Conservation (phyloP, 768 basidiomycete genomes). For the Daedalea quercina region DNA sequence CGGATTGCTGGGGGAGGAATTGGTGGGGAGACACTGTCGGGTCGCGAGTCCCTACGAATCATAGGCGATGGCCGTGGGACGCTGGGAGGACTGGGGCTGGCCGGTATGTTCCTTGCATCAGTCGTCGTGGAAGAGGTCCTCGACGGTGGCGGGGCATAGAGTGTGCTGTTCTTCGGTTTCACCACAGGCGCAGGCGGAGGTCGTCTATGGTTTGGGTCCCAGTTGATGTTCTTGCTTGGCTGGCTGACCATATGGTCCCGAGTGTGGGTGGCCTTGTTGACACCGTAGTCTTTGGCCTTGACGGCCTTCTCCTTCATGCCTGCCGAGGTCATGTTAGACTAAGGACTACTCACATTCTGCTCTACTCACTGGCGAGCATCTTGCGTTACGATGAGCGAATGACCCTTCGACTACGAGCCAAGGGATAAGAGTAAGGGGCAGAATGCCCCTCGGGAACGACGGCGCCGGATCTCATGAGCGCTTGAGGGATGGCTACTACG, state of each 20-base stretch:
- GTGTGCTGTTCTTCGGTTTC: conserved; percentile 4
- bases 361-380: too few species aligned
- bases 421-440: too few species aligned
- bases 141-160: background rate
- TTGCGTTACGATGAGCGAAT: too few species aligned
- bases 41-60: conserved; percentile 8
- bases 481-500: too few species aligned
- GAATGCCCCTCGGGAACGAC: too few species aligned
- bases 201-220: conserved; percentile 50
- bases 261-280: conserved; percentile 45
- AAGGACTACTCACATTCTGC: too few species aligned
- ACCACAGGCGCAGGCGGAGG: conserved; percentile 31
- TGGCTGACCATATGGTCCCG: conserved; percentile 50
- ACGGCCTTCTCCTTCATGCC: conserved; percentile 61
- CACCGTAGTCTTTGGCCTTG: conserved; percentile 51
- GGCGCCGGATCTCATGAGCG: too few species aligned
- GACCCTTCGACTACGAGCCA: too few species aligned
- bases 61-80: conserved; percentile 5
- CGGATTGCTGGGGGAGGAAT: conserved; percentile 6
- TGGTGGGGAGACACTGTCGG: conserved; percentile 3
- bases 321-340: background rate
- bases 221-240: conserved; percentile 55
- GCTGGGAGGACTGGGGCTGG: background rate
- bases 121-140: background rate
- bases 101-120: background rate